Conservation (phyloP, 2,329 filamentous ascomycete genomes). For the Diaporthe sp. region DNA sequence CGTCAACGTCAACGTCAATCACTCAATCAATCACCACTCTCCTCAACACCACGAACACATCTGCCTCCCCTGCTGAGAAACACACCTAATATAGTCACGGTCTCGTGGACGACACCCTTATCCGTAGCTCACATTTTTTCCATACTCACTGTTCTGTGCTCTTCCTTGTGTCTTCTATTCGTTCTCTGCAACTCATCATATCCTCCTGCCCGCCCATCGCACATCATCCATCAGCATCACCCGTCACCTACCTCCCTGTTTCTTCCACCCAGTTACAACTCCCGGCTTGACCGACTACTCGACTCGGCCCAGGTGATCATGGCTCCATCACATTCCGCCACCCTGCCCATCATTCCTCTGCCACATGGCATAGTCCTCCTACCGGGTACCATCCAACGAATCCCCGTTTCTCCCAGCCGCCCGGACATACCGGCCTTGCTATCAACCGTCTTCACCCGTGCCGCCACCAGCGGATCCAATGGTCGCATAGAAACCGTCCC, state of each 20-base stretch:
- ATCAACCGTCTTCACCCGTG: constrained; percentile 84
- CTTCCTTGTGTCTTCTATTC: not conserved
- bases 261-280: not conserved
- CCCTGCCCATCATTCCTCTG: constrained; percentile 84
- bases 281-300: not conserved
- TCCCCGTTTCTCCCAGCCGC: constrained; percentile 83
- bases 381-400: constrained; percentile 86
- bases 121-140: not conserved
- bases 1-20: constrained; percentile 8
- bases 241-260: not conserved
- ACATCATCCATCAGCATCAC: not conserved
- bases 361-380: constrained; percentile 85
- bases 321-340: constrained; percentile 56
- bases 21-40: not conserved
- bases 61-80: not conserved
- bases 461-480: constrained; percentile 75
- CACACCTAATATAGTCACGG: not conserved
- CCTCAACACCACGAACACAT: not conserved
- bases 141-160: not conserved
- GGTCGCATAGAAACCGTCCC: constrained; percentile 77
- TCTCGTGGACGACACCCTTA: not conserved
- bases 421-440: constrained; percentile 91
- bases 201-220: not conserved
- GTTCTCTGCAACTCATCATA: not conserved
- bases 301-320: constrained; percentile 40